A percentile compares a stretch with the other conserved stretches of the same genome.
These are phyloP conservation scores for Neonectria coccinea DNA, from an alignment of 2,329 filamentous ascomycete species.

Conservation along the genomic window DNA sequence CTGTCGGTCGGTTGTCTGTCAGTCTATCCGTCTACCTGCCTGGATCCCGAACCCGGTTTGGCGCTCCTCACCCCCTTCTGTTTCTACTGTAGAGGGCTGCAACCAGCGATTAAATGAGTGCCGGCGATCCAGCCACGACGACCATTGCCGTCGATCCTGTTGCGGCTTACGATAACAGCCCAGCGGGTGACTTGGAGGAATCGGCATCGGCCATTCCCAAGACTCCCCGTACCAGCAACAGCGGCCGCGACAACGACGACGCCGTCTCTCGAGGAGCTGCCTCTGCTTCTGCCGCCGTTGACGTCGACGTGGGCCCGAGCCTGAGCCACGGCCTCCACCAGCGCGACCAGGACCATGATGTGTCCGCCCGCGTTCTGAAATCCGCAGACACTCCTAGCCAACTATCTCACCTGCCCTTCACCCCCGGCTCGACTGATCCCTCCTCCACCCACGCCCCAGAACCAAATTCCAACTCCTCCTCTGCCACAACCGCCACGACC, in stretches of 20 bases:
- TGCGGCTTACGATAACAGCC: constrained; percentile 20
- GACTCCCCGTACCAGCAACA: constrained; percentile 18
- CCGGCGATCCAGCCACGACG: constrained; percentile 39
- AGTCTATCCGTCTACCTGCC: constrained; percentile 2
- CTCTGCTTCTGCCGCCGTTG: constrained; percentile 24
- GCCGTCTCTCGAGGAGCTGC: constrained; percentile 7
- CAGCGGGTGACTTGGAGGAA: constrained; percentile 20
- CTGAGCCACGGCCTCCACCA: constrained; percentile 34
- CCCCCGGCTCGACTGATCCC: constrained; percentile 45
- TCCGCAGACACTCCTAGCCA: constrained; percentile 47
- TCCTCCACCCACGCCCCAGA: constrained; percentile 41
- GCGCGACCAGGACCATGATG: constrained; percentile 44
- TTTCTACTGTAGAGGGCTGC: constrained; percentile 31
- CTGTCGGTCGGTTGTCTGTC: not conserved
- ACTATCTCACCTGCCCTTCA: constrained; percentile 44
- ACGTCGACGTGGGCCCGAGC: constrained; percentile 25
- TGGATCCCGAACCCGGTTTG: constrained; percentile 10
- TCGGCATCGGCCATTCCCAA: constrained; percentile 14
- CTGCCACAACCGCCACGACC: constrained; percentile 36
- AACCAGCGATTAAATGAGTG: constrained; percentile 42
- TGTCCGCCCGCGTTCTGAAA: constrained; percentile 44
- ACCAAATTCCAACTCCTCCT: constrained; percentile 41
- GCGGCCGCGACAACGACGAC: not conserved
- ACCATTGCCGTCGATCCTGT: constrained; percentile 38
- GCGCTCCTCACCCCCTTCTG: constrained; percentile 28